Evolutionary conservation across 441 rosid species (phyloP).

Genomic region (Gossypium schwendimanii): DNA sequence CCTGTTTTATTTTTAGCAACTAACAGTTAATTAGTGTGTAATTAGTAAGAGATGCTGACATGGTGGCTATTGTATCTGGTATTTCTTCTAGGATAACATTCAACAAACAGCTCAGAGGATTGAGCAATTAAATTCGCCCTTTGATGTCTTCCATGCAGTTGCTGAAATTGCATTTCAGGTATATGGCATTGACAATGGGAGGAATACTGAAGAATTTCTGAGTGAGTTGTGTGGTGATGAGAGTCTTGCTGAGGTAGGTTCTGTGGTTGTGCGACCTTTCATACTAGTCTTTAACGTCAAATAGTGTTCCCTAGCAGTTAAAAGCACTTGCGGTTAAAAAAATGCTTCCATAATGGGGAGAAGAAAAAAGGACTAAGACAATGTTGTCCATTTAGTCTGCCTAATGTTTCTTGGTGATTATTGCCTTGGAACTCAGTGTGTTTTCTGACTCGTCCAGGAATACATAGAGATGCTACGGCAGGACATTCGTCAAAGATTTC

Average conservation of each 20-base stretch:
- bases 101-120: constrained; percentile 48
- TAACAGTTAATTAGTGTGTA: background rate
- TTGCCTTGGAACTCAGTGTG: background rate
- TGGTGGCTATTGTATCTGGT: background rate
- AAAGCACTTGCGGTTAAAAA: background rate
- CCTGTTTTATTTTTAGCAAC: background rate
- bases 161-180: constrained; percentile 47
- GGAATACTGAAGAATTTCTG: constrained; percentile 37
- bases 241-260: constrained; percentile 53
- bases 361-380: background rate
- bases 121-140: constrained; percentile 44
- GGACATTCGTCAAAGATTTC: constrained; percentile 33
- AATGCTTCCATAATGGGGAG: background rate
- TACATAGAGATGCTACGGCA: constrained; percentile 51
- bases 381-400: background rate
- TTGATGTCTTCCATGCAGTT: constrained; percentile 54
- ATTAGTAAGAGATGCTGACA: background rate
- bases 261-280: background rate
- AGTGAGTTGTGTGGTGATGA: constrained; percentile 44
- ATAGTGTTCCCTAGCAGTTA: background rate
- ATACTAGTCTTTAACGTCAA: too few relatives aligned
- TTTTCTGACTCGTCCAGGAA: constrained; percentile 39
- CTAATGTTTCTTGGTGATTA: background rate
- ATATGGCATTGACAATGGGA: constrained; percentile 20
- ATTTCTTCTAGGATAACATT: constrained; percentile 36